These are phyloP conservation scores for Metarhizium guizhouense DNA, from an alignment of 2,329 filamentous ascomycete species.

Conservation along the genomic window DNA sequence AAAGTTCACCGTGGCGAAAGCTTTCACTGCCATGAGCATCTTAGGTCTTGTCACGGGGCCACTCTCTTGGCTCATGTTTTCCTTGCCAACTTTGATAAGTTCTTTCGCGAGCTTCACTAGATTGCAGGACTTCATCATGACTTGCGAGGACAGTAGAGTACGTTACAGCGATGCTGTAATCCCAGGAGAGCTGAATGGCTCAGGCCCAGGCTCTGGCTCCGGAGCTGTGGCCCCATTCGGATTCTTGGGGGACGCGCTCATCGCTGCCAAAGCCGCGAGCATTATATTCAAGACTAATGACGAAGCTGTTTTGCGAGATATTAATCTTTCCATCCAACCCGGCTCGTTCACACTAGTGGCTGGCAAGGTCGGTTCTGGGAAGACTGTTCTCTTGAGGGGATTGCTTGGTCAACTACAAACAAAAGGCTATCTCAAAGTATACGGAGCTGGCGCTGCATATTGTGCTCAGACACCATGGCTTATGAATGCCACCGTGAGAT, in stretches of 20 bases:
- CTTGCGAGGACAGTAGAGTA: neutral
- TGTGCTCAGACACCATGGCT: slow-evolving; percentile 13
- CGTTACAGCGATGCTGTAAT: neutral
- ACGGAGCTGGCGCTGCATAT: slow-evolving; percentile 6
- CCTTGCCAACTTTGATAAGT: slow-evolving; percentile 4
- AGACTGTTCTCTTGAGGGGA: slow-evolving; percentile 7
- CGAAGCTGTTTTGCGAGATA: neutral
- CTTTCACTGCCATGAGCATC: no score
- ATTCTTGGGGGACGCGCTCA: neutral
- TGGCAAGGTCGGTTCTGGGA: slow-evolving; percentile 13
- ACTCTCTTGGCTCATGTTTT: no score
- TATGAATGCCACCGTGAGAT: slow-evolving; percentile 6
- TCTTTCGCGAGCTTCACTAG: slow-evolving; percentile 16
- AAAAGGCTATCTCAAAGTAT: neutral
- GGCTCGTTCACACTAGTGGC: slow-evolving; percentile 8
- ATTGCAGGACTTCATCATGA: slow-evolving; percentile 9
- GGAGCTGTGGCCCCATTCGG: no score
- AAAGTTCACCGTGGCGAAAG: no score
- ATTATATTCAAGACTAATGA: neutral
- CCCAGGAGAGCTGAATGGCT: no score
- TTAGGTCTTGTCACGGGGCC: no score
- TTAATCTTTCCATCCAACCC: slow-evolving; percentile 1
- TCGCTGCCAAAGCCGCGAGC: neutral
- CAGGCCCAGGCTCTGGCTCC: no score
- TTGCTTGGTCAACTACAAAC: slow-evolving; percentile 9